Base-by-base conservation (phyloP, 1,284 basidiomycete genomes). In the Cryptococcus floricola region DNA sequence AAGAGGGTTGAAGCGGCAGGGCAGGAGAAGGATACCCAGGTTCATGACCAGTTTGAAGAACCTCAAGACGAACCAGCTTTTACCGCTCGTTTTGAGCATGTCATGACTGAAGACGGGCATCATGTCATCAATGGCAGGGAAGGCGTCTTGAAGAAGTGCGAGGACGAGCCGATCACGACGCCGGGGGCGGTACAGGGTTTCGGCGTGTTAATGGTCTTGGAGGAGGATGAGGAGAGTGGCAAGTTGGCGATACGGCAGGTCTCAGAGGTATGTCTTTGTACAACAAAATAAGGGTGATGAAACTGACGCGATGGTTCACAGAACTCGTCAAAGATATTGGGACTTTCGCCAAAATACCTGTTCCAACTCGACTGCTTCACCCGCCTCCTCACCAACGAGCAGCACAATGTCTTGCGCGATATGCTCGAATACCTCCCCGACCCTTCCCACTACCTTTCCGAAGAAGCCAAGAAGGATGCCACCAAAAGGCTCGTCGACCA, bases 161-260 rank as follows among this genome's bases (percentile, higher is more conserved):
- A 92, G 71, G 89, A 93, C 65, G 89, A 93, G 85, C 90, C 90
- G 0, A 93, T 95, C 52, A 84, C 86, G 10, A 86, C 87, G 0
- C 91, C 90, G 3, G 90, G 90, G 2, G 87, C 90, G 0, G 83
- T 93, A 0, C 91, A 95, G 76, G 85, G 85, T 0, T 95, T 89
- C 68, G 91, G 90, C 9, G 87, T 91, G 1, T 80, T 93, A 16
- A 82, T 94, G 50, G 88, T 84, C 0, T 77, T 92, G 1, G 84
- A 88, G 60, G 85, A 90, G 66, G 78, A 83, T 28, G 77, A 81
- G 12, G 84, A 87, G 2, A 78, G 78, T 3, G 85, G 81, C 10
- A 79, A 80, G 8, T 75, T 91, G 31, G 64, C 82, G 2, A 87
- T 93, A 16, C 82, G 86, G 9, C 91, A 92, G 67, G 87, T 88